Base-by-base conservation (phyloP, 2,329 filamentous ascomycete species). In the Scolecobasidium constrictum region DNA sequence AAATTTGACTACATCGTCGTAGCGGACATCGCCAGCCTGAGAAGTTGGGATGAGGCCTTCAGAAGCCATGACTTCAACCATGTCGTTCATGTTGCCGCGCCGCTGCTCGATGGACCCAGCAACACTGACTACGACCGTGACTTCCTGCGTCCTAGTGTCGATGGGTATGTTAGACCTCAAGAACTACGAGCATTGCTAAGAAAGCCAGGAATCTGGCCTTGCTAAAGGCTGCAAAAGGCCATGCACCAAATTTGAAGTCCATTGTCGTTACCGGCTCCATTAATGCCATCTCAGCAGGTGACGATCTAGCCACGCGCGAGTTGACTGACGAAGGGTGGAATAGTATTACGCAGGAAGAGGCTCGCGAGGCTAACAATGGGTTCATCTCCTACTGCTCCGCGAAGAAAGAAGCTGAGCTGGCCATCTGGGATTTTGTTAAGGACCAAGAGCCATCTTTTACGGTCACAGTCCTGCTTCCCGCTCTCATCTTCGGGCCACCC, bases 401-500 rank as follows among this genome's bases (percentile, higher is more conserved):
- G 53, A 76, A 76, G 62, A 71, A 63, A 38, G 61, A 70, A 3
- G 72, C 73, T 36, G 73, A 77, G 61, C 60, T 59, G 43, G 65
- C 71, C 0, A 69, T 69, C 0, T 75, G 72, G 72, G 66, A 71
- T 28, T 75, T 73, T 52, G 62, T 74, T 19, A 54, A 51, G 22
- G 46, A 50, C 13, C 56, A 66, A 47, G 61, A 62, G 42, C 67
- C 69, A 19, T 52, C 50, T 23, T 76, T 75, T 47, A 67, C 71
- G 52, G 54, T 75, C 13, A 70, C 64, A 7, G 75, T 73, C 4
- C 56, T 78, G 50, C 70, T 69, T 53, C 74, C 74, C 36, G 72
- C 73, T 11, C 56, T 75, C 40, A 73, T 77, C 7, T 67, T 71
- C 46, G 73, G 73, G 1, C 73, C 73, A 2, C 64, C 70, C 31